These are phyloP conservation scores for Toxoplasma gondii DNA, from an alignment of 169 alveolate genomes.

Conservation along the genomic window DNA sequence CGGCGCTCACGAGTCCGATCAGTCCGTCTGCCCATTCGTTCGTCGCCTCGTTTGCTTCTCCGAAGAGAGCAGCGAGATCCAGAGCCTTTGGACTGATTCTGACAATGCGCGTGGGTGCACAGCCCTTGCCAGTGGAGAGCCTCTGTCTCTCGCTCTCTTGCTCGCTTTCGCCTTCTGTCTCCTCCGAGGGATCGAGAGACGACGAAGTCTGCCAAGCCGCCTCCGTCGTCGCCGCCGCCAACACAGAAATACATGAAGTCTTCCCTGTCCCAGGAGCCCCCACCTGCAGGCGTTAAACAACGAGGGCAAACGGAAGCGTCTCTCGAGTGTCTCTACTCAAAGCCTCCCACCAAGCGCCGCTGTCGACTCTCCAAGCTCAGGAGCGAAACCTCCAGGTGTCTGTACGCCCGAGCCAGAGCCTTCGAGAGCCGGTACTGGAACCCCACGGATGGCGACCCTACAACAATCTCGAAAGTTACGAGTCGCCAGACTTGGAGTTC, in stretches of 20 bases:
- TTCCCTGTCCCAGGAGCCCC: conserved; percentile 64
- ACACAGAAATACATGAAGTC: conserved; percentile 32
- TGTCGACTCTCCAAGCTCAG: no score
- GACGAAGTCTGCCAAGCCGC: neutral
- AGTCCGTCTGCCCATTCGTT: conserved; percentile 95
- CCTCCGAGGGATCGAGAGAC: neutral
- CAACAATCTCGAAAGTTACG: no score
- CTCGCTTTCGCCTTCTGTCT: neutral
- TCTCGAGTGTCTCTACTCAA: no score
- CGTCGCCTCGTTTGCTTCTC: conserved; percentile 93
- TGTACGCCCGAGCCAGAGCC: no score
- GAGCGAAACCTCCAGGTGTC: no score
- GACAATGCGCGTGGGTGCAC: neutral
- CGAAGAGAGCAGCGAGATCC: conserved; percentile 91
- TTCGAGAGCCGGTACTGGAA: no score
- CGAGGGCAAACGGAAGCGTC: no score
- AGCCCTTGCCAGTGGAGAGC: neutral
- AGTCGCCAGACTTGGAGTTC: no score
- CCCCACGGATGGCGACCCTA: no score
- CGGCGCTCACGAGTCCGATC: conserved; percentile 86
- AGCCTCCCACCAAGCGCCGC: no score
- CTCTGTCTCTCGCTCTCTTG: neutral
- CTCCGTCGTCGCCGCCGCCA: conserved; percentile 49
- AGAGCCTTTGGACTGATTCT: conserved; percentile 93
- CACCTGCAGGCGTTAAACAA: conserved; percentile 27